phyloP scores from a whole-genome alignment of 169 alveolate species.

The Eimeria maxima region DNA sequence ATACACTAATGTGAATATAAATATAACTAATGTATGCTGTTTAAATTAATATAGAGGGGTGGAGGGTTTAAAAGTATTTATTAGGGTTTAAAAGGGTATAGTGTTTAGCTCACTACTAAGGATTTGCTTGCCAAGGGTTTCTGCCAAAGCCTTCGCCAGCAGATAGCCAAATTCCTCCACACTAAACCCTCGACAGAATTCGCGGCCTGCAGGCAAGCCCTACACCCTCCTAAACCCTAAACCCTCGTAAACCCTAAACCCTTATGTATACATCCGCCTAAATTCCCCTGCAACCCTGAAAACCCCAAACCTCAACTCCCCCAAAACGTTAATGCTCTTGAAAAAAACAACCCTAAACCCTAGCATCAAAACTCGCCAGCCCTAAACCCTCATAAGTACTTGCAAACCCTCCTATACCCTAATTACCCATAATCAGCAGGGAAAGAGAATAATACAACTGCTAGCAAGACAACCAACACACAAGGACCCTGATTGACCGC shows the following conservation, averaged over 20 bases:
- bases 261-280: neutral
- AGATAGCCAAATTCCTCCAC: conserved; percentile 61
- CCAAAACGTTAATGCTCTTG: neutral
- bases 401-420: neutral
- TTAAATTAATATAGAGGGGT: too few species aligned
- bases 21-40: too few species aligned
- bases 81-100: neutral
- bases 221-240: neutral
- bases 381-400: neutral
- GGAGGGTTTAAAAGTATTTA: too few species aligned
- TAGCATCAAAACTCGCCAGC: neutral
- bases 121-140: conserved; percentile 36
- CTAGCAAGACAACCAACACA: too few species aligned
- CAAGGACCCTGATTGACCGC: too few species aligned
- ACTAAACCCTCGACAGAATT: conserved; percentile 53
- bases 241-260: neutral
- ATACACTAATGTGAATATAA: too few species aligned
- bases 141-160: conserved; percentile 53
- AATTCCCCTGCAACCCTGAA: too few species aligned
- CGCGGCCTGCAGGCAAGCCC: conserved; percentile 44
- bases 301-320: neutral
- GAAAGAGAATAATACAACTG: too few species aligned
- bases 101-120: neutral
- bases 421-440: too few species aligned
- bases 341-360: neutral